A percentile compares a stretch with the other conserved stretches of the same genome.
Conservation (phyloP, 73 alveolate genomes). For the Paramecium tetraurelia region DNA sequence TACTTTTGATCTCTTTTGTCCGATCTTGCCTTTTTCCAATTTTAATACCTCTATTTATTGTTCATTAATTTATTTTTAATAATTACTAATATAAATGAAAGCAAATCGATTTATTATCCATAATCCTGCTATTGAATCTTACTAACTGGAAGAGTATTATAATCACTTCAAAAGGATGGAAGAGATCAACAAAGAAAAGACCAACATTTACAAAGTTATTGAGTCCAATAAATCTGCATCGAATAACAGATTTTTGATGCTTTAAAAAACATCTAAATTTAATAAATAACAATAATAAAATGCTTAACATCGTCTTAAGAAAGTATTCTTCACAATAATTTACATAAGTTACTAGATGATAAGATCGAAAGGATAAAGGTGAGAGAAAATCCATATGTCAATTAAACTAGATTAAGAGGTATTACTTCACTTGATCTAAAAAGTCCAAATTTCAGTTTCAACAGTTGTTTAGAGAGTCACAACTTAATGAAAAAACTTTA, state of each 20-base stretch:
- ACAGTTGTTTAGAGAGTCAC: background rate
- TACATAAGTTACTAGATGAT: background rate
- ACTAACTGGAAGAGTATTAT: background rate
- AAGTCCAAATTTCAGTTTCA: background rate
- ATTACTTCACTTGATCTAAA: background rate
- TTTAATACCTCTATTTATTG: slow-evolving; percentile 32
- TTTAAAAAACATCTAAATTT: slow-evolving; percentile 3
- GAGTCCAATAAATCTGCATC: background rate
- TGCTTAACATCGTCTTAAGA: background rate
- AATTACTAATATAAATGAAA: background rate
- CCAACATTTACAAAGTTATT: background rate
- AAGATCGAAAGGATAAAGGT: background rate
- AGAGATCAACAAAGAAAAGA: background rate
- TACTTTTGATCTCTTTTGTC: background rate
- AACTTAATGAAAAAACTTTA: background rate
- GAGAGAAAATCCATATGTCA: background rate
- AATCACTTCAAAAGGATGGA: background rate
- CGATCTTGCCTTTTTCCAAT: slow-evolving; percentile 31
- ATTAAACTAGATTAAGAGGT: background rate
- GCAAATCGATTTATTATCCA: slow-evolving; percentile 17
- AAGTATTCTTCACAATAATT: background rate
- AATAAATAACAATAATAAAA: background rate
- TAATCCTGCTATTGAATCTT: background rate
- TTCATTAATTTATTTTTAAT: background rate
- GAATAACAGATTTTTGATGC: background rate